These are phyloP conservation scores for Harringtonia aguacate DNA, from an alignment of 2,329 filamentous ascomycete species.

Conservation along the genomic window DNA sequence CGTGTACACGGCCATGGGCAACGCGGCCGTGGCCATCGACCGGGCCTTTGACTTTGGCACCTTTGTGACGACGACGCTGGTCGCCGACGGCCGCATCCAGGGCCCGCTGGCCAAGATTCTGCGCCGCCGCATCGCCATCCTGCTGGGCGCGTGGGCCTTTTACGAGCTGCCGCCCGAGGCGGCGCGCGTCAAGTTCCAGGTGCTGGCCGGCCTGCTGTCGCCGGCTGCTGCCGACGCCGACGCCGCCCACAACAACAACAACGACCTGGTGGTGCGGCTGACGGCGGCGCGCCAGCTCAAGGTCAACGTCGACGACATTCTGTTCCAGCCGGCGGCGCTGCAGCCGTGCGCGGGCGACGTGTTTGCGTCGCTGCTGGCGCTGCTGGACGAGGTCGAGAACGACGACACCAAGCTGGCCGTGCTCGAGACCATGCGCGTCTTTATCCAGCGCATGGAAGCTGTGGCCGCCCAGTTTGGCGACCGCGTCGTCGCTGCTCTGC, in stretches of 20 bases:
- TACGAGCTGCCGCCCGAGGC: conserved; percentile 61
- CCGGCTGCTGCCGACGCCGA: too few species aligned
- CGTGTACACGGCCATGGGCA: conserved; percentile 84
- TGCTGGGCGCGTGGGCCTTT: conserved; percentile 82
- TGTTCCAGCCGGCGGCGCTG: conserved; percentile 65
- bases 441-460: conserved; percentile 73
- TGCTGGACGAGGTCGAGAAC: conserved; percentile 71
- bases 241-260: too few species aligned
- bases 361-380: conserved; percentile 59
- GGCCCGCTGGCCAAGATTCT: conserved; percentile 64
- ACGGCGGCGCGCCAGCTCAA: conserved; percentile 82
- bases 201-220: conserved; percentile 79
- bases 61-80: conserved; percentile 65
- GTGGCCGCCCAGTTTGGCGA: conserved; percentile 61
- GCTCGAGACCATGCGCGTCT: conserved; percentile 71
- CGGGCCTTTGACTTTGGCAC: conserved; percentile 72
- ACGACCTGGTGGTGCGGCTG: conserved; percentile 85
- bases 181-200: conserved; percentile 69
- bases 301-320: conserved; percentile 72
- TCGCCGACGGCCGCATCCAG: conserved; percentile 62
- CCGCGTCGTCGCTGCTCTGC: conserved; percentile 69
- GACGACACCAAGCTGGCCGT: conserved; percentile 87
- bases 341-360: conserved; percentile 66
- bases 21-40: conserved; percentile 68
- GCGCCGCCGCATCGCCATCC: conserved; percentile 75